Evolutionary conservation across 192 early-diverging fungal species (phyloP), one percentile per base, ranked within the genome.

Genomic region (Coemansia sp.): DNA sequence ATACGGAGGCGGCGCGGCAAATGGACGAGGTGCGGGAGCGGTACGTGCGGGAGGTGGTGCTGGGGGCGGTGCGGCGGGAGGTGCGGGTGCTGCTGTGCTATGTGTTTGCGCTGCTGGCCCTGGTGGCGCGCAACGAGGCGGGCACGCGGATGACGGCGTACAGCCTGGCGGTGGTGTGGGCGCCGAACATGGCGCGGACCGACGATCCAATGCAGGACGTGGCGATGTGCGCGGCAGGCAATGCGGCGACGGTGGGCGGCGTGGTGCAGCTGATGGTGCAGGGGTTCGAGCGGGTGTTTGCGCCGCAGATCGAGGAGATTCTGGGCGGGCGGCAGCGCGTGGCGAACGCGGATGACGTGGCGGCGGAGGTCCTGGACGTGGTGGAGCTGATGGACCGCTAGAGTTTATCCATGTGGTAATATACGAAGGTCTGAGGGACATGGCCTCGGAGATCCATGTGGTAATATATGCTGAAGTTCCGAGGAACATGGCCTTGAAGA

Each of bases 91-190:
- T 67, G 9, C 49, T 74, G 35, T 74, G 70, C 53, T 63, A 44
- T 27, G 44, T 53, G 6, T 56, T 42, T 17, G 58, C 69, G 22
- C 79, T 95, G 26, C 78, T 95, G 17, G 47, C 64, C 36, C 57
- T 80, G 28, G 84, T 95, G 28, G 82, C 88, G 39, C 63, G 77
- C 6, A 69, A 85, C 58, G 65, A 76, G n/a, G 62, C 63, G 8
- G 53, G 44, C 0, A 97, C 91, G 61, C 77, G 82, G 28, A 97
- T 97, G 94, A 87, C 85, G 8, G 46, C 87, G 3, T 73, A 82
- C 43, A 97, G 91, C 53, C 65, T 97, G 51, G 87, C 90, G 0
- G 78, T 94, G 21, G 88, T 94, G 10, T 90, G 90, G 80, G 76
- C 90, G 4, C 92, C 92, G 7, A 97, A 94, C 53, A 67, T 97